Base-by-base conservation (phyloP, 73 alveolate species). In the Symbiodinium pilosum region DNA sequence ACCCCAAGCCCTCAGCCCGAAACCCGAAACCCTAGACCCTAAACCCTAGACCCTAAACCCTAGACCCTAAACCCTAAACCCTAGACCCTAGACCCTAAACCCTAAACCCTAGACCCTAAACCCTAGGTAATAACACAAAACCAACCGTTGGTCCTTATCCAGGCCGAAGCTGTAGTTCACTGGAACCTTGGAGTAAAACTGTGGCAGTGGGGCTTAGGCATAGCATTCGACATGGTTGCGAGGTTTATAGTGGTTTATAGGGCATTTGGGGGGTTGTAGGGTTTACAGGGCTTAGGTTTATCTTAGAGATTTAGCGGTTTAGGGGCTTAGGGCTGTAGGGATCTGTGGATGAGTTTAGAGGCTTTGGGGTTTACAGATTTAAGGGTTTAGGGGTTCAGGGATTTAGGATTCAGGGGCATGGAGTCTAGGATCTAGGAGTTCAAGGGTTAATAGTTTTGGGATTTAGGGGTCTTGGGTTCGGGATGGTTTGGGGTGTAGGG, bases 131-230 rank as follows among this genome's bases (percentile, higher is more conserved):
- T 0, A 51, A 16, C 68, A 16, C 68, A 0, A 2, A 54, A 54
- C 71, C 64, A 47, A 7, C 41, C 68, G 21, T 7, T 7, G 6
- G 3, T 39, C 95, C 95, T 52, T 88, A 77, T 88, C 95, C 86
- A 68, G 7, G 73, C 95, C 95, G 30, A 88, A 88, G 95, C 51
- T 64, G 75, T 56, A n/a, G 39, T 88, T 68, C 69, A 11, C 41
- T 18, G 94, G 94, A 34, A 56, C 94, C 94, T 87, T 18, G 38
- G 0, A 26, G 11, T 41, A 20, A 1, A 39, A 12, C 36, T 12
- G 59, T 0, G 75, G 16, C 36, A 36, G 34, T 9, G 52, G 42
- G 30, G 86, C 34, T 12, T 73, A 4, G 36, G 84, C 41, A 1
- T 1, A 20, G 16, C 28, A 5, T 6, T 69, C 83, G 83, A n/a